Percentiles rank a stretch among this genome's conserved stretches.
Conservation (phyloP, 495 filamentous ascomycete species). For the Achaetomiella virescens region DNA sequence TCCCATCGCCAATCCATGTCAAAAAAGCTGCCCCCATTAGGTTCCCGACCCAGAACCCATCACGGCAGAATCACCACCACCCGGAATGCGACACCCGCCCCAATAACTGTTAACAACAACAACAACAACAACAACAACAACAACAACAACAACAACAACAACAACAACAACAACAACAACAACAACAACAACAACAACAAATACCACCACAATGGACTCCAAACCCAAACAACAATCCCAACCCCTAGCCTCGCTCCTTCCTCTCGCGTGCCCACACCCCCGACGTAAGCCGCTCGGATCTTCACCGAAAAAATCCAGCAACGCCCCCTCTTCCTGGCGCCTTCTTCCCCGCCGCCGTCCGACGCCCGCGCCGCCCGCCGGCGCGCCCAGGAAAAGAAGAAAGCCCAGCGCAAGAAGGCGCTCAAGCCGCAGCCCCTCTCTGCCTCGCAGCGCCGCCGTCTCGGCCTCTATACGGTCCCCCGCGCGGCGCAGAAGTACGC, state of each 20-base stretch:
- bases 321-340: slow-evolving; percentile 72
- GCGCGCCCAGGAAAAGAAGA: slow-evolving; percentile 46
- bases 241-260: slow-evolving; percentile 59
- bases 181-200: neutral
- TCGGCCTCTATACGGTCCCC: slow-evolving; percentile 68
- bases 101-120: too few relatives aligned
- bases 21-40: neutral
- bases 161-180: neutral
- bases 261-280: slow-evolving; percentile 71
- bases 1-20: too few relatives aligned
- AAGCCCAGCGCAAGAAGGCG: slow-evolving; percentile 48
- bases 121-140: too few relatives aligned
- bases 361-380: slow-evolving; percentile 64
- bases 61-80: too few relatives aligned
- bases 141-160: too few relatives aligned
- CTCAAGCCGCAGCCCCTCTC: slow-evolving; percentile 72
- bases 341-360: slow-evolving; percentile 57
- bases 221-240: slow-evolving; percentile 21
- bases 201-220: slow-evolving; percentile 11
- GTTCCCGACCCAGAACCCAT: too few relatives aligned
- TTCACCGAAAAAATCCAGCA: slow-evolving; percentile 75
- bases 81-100: too few relatives aligned
- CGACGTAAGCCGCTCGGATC: slow-evolving; percentile 57
- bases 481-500: slow-evolving; percentile 61
- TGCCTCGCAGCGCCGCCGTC: slow-evolving; percentile 67